Base-by-base conservation (phyloP, 257 asterid species). In the Lycium barbarum region DNA sequence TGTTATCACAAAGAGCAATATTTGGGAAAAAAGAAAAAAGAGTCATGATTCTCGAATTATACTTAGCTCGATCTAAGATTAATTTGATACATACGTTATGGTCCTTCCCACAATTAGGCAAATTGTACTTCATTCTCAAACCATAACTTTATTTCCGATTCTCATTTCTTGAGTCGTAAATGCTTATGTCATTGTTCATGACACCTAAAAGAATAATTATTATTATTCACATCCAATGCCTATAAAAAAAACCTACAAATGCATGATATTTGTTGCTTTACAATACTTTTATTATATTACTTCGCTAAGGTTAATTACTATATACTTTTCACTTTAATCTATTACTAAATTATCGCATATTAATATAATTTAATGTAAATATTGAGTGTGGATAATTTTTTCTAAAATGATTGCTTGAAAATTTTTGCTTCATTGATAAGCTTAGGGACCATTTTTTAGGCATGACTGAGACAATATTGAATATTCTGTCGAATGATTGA, bases 11-110 rank as follows among this genome's bases (percentile, higher is more conserved):
- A 26, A 22, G 38, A 63, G 18, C 3, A 63, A 67, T 67, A 35
- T 35, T 35, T 66, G 38, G 13, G 58, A 33, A 12, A 5, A 67
- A 13, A 35, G 6, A n/a, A 47, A 67, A 33, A 35, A 14, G 26
- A 68, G 49, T 68, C 74, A 36, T 18, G 78, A 68, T 38, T 68
- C 33, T 67, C 4, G n/a, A 68, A 68, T 68, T 68, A 68, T 36
- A 36, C 26, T 9, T 66, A 33, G 1, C 7, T 38, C 0, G 33
- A 26, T 26, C 53, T 38, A 36, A n/a, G 43, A 6, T 66, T 66
- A 36, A 38, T 36, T 61, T n/a, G 35, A 17, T 57, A 57, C 0
- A 57, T 5, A 57, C 62, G 15, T 57, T 15, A 57, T 17, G 61
- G 61, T 55, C 67, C 66, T 59, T 61, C 3, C 55, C 55, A 12